Conservation (phyloP, 306 rosid species). For the Clitoria ternatea region DNA sequence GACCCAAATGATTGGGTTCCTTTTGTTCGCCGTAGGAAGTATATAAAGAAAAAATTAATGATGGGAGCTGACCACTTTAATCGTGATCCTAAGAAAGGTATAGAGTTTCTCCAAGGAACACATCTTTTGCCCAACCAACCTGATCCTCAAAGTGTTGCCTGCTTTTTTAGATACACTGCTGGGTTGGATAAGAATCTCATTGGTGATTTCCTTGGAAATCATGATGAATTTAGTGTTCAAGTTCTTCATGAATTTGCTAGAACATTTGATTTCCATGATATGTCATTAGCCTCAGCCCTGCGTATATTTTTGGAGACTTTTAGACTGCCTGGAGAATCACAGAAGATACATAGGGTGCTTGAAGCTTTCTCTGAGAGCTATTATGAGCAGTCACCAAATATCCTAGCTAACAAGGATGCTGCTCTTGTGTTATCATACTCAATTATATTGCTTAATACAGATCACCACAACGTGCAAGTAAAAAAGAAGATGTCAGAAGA, state of each 20-base stretch:
- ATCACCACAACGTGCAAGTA: slow-evolving; percentile 83
- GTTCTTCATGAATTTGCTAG: slow-evolving; percentile 87
- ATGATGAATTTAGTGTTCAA: slow-evolving; percentile 79
- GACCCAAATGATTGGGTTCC: slow-evolving; percentile 82
- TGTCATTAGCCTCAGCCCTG: slow-evolving; percentile 81
- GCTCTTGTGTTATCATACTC: slow-evolving; percentile 84
- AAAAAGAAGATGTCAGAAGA: slow-evolving; percentile 94
- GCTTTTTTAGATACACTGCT: slow-evolving; percentile 78
- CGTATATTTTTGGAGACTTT: slow-evolving; percentile 77
- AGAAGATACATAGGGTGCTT: slow-evolving; percentile 89
- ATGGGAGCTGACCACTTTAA: slow-evolving; percentile 89
- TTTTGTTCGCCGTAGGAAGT: slow-evolving; percentile 64
- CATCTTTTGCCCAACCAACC: slow-evolving; percentile 85
- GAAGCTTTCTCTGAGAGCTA: slow-evolving; percentile 95
- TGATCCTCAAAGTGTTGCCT: slow-evolving; percentile 90
- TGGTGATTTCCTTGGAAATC: slow-evolving; percentile 87
- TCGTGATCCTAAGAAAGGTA: slow-evolving; percentile 84
- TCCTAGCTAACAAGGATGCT: slow-evolving; percentile 81
- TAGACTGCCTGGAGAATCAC: slow-evolving; percentile 89
- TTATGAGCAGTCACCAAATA: slow-evolving; percentile 76
- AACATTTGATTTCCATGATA: slow-evolving; percentile 81
- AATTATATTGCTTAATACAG: slow-evolving; percentile 86
- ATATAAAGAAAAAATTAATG: slow-evolving; percentile 73
- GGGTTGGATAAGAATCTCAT: slow-evolving; percentile 89
- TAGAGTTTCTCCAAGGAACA: slow-evolving; percentile 87